Percentiles rank a stretch among this genome's conserved stretches.
Conservation (phyloP, 495 filamentous ascomycete species). For the Trichoderma reesei region DNA sequence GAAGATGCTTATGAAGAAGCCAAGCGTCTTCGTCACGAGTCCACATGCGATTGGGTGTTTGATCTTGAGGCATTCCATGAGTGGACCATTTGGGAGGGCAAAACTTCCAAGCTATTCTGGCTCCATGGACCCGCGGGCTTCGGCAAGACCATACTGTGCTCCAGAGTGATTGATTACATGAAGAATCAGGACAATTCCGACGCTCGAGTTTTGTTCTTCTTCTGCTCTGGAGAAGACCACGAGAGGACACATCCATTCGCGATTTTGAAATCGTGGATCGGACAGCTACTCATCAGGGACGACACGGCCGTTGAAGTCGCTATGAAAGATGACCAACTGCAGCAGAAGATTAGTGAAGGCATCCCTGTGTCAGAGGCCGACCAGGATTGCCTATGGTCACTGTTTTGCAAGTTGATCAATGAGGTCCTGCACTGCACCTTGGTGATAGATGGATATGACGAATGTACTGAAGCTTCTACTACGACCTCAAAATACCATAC, state of each 20-base stretch:
- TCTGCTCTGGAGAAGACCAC: constrained; percentile 14
- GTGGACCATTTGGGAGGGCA: no score
- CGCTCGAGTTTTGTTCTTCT: constrained; percentile 21
- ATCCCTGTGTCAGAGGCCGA: constrained; percentile 9
- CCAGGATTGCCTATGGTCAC: background rate
- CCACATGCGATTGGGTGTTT: no score
- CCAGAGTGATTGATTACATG: constrained; percentile 19
- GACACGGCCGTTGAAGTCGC: no score
- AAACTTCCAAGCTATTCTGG: constrained; percentile 18
- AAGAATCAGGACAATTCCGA: background rate
- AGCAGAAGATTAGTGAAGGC: background rate
- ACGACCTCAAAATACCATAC: no score
- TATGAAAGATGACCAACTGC: no score
- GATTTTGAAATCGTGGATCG: no score
- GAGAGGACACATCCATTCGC: constrained; percentile 14
- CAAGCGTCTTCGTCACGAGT: no score
- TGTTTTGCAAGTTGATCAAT: constrained; percentile 16
- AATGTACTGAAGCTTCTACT: constrained; percentile 14
- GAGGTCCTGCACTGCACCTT: constrained; percentile 17
- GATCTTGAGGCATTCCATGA: no score
- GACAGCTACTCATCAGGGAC: no score
- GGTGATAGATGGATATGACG: constrained; percentile 23
- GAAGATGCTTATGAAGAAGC: no score
- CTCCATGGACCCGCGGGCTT: constrained; percentile 22
- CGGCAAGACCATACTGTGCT: constrained; percentile 24